Conservation (phyloP, 2,329 filamentous ascomycete species). For the Eurotiales sp. region DNA sequence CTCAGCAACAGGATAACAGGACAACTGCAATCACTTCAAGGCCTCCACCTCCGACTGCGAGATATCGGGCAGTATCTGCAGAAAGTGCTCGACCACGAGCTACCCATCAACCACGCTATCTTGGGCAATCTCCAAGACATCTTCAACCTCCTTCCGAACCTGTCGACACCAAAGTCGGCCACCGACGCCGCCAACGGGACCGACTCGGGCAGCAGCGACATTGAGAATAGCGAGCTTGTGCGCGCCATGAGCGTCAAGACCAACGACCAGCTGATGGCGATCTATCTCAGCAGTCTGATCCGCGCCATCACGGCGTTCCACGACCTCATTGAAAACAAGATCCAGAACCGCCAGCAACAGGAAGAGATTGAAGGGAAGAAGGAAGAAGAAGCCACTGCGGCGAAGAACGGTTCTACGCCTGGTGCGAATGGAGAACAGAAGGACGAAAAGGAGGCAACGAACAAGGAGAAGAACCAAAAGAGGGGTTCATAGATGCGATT, state of each 20-base stretch:
- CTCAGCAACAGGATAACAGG: constrained; percentile 95
- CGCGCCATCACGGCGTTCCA: constrained; percentile 98
- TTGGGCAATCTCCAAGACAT: constrained; percentile 98
- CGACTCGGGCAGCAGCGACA: constrained; percentile 37
- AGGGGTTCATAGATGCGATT: constrained; percentile 51
- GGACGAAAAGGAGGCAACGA: constrained; percentile 51
- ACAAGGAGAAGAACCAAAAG: constrained; percentile 58
- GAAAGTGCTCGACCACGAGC: constrained; percentile 87
- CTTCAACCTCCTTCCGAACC: constrained; percentile 95
- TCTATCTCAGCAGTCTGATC: constrained; percentile 95
- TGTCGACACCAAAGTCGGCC: constrained; percentile 72
- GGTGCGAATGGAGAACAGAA: constrained; percentile 49
- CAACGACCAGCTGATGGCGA: constrained; percentile 97
- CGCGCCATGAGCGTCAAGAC: constrained; percentile 98
- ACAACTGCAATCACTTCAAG: constrained; percentile 95
- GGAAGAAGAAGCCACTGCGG: constrained; percentile 61
- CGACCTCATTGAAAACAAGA: constrained; percentile 99
- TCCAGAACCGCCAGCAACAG: constrained; percentile 94
- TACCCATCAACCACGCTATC: constrained; percentile 96
- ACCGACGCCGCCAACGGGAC: constrained; percentile 48
- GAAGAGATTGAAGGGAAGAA: constrained; percentile 88
- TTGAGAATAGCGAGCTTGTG: constrained; percentile 79
- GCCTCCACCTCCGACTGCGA: constrained; percentile 86
- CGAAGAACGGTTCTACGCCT: constrained; percentile 53
- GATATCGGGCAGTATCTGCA: constrained; percentile 95